phyloP scores from a whole-genome alignment of 2,329 filamentous ascomycete species.

The Metarhizium album region DNA sequence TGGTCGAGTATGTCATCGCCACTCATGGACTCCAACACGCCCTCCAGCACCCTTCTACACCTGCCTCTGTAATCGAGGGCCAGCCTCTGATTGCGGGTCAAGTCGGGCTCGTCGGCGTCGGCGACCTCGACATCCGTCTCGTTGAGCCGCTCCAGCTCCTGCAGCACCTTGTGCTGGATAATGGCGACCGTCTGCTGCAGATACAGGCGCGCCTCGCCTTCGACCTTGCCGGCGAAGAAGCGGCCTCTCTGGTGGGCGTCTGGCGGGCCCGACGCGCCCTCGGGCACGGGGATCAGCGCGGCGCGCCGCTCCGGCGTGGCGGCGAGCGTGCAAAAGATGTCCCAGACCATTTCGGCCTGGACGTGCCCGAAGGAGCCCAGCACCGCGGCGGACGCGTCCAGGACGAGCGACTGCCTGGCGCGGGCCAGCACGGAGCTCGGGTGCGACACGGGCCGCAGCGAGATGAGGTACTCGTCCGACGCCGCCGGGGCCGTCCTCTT shows the following conservation, averaged over 20 bases:
- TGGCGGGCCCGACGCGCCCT: constrained; percentile 13
- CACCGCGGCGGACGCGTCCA: constrained; percentile 13
- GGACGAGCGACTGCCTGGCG: constrained; percentile 25
- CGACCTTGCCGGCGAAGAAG: constrained; percentile 22
- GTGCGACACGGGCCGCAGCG: constrained; percentile 36
- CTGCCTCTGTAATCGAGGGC: constrained; percentile 38
- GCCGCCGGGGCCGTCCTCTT: constrained; percentile 24
- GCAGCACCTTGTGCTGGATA: constrained; percentile 32
- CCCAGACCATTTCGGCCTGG: constrained; percentile 41
- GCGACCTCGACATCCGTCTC: constrained; percentile 34
- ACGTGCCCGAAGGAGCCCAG: constrained; percentile 37
- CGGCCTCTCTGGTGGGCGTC: constrained; percentile 15
- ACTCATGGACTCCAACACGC: constrained; percentile 30
- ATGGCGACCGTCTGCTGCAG: constrained; percentile 27
- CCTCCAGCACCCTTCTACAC: constrained; percentile 36
- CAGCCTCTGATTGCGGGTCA: constrained; percentile 35
- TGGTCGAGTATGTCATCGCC: constrained; percentile 17
- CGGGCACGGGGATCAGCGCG: constrained; percentile 16
- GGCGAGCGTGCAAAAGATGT: constrained; percentile 31
- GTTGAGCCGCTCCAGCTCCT: constrained; percentile 33
- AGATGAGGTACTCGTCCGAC: constrained; percentile 39
- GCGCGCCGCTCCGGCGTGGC: constrained; percentile 21
- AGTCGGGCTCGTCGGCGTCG: constrained; percentile 24
- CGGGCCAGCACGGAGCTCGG: constrained; percentile 36
- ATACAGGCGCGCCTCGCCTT: constrained; percentile 15